Conservation (phyloP, 108 stramenopile genomes). For the Fragilaria crotonensis region DNA sequence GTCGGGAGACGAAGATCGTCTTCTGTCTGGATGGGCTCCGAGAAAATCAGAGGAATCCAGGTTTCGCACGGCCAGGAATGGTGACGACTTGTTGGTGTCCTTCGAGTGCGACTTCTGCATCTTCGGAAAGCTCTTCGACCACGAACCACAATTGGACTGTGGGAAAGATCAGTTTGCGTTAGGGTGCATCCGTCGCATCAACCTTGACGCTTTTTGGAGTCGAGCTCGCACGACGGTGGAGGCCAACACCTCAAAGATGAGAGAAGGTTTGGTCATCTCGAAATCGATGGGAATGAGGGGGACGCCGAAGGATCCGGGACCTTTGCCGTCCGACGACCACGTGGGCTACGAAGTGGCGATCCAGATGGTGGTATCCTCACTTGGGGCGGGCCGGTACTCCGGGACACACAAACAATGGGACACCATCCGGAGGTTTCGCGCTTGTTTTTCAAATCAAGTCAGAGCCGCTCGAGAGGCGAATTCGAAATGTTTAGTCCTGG, state of each 20-base stretch:
- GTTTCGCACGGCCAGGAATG: neutral
- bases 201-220: constrained; percentile 46
- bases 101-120: constrained; percentile 1
- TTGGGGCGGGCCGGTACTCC: constrained; percentile 11
- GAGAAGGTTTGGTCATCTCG: neutral
- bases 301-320: neutral
- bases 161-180: neutral
- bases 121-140: neutral
- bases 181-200: constrained; percentile 20
- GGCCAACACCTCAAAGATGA: neutral
- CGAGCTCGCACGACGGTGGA: constrained; percentile 25
- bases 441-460: too few relatives aligned
- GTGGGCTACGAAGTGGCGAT: constrained; percentile 24
- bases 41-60: too few relatives aligned
- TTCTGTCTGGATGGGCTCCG: too few relatives aligned
- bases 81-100: neutral
- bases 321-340: constrained; percentile 14
- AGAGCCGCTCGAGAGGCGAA: neutral
- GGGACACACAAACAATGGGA: too few relatives aligned
- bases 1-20: too few relatives aligned
- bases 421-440: too few relatives aligned
- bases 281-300: neutral
- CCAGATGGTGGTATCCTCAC: constrained; percentile 15
- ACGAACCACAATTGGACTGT: neutral
- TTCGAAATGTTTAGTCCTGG: neutral